Evolutionary conservation across 768 basidiomycete species (phyloP), one percentile per base, ranked within the genome.

Genomic region (Kondoa subrosea): DNA sequence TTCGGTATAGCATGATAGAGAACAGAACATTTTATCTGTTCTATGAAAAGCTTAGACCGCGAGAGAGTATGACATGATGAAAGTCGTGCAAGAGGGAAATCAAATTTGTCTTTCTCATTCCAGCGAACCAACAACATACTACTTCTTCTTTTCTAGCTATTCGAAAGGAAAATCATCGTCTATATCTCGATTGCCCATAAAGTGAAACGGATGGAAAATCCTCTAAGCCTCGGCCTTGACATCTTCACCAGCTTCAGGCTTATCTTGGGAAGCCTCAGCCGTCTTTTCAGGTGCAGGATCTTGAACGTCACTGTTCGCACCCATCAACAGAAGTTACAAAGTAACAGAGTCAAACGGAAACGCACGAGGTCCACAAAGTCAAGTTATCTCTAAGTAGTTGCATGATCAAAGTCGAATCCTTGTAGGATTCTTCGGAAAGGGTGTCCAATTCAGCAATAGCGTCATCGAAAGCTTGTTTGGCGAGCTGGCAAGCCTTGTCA

Each of bases 391-490:
- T 85, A 77, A 96, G 85, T 71, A 97, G 81, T 80, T 96, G 93
- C 73, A 75, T 74, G 70, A 73, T 74, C 31, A 68, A 67, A 66
- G 92, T 95, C 67, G 90, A 93, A 79, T 93, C 91, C 82, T 95
- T 93, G 87, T 95, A 93, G 79, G 87, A 88, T 83, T 96, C 92
- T 81, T 96, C 93, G 74, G 90, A 92, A 67, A 97, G 85, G 31
- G 92, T 96, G 82, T 97, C 92, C 75, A 96, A 89, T 81, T 97
- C 92, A 73, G 92, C 92, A 78, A 97, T 96, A 61, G 92, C 92
- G 79, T 96, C 92, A 68, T 74, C 74, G 66, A 74, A 74, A 56
- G 74, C 73, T 60, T 71, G 90, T 82, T 97, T 96, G 78, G 92
- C 92, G 73, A 95, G 87, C 77, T 92, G 89, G 82, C 92, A 95